Base-by-base conservation (phyloP, 192 early-diverging fungal species). In the Paraglomus brasilianum region DNA sequence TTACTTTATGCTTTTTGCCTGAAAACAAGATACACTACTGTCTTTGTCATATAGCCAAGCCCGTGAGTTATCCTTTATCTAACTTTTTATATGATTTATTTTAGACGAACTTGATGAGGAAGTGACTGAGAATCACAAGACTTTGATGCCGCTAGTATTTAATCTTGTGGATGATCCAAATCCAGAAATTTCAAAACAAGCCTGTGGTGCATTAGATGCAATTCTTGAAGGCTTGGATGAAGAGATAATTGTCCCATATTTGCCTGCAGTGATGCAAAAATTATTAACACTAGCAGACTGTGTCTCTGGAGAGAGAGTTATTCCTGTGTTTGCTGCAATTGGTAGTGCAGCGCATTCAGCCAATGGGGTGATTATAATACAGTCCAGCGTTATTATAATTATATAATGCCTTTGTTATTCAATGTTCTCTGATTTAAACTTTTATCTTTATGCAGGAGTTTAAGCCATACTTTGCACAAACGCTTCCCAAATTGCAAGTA, bases 301-400 rank as follows among this genome's bases (percentile, higher is more conserved):
- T 42, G 87, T 80, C 14, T 72, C 81, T 39, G 80, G 76, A 39
- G 88, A 92, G 66, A 85, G 92, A 50, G 89, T 89, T 72, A 88
- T 87, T 11, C 86, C 89, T 40, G 92, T 92, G 22, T 83, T 89
- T 22, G 91, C 89, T 19, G 93, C 93, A 19, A 89, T 96, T 58
- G 95, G 95, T 14, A 93, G 91, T 61, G 91, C 92, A 14, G 95
- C 95, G n/a, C 89, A 94, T 78, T 88, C 93, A 41, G 85, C 93
- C 15, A 88, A 88, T 38, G 74, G 81, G 50, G 80, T 76, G 64
- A 78, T 80, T 75, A 56, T 73, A 47, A 19, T 17, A 19, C 17
- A 66, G 36, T 61, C 22, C 5, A n/a, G n/a, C 44, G n/a, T 39
- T 17, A 17, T 17, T 59, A 44, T 61, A 24, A 59, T 53, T 19